Evolutionary conservation across 176 grass and related monocot species (phyloP).

Genomic region (Aechmea fasciata): DNA sequence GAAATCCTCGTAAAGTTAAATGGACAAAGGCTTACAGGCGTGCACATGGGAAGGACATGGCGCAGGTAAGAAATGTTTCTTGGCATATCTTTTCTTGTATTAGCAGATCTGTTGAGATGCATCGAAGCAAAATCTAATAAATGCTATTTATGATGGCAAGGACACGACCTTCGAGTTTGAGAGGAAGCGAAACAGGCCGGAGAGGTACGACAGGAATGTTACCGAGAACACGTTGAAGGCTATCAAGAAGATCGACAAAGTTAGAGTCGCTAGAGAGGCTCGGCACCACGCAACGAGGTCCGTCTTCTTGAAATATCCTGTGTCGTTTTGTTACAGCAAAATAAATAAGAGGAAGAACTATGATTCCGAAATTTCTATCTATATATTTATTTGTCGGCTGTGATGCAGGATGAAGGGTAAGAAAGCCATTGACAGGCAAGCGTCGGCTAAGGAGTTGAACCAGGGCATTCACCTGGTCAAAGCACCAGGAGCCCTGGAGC

Average conservation of each 20-base stretch:
- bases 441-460: constrained; percentile 48
- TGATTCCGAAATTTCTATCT: no score
- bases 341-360: no score
- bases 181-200: constrained; percentile 87
- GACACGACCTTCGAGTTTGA: constrained; percentile 92
- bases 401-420: constrained; percentile 39
- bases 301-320: not conserved
- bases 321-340: not conserved
- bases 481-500: constrained; percentile 22
- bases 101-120: not conserved
- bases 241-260: constrained; percentile 61
- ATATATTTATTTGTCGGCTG: no score
- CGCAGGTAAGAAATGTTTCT: constrained; percentile 32
- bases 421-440: constrained; percentile 27
- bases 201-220: constrained; percentile 70
- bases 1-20: constrained; percentile 97
- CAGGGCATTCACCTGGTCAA: constrained; percentile 48
- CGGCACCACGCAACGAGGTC: constrained; percentile 59
- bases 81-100: not conserved
- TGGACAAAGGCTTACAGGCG: constrained; percentile 86
- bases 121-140: not conserved
- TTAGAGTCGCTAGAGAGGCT: constrained; percentile 41
- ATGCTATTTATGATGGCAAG: constrained; percentile 18
- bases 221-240: constrained; percentile 53
- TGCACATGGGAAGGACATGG: constrained; percentile 95